Evolutionary conservation across 768 basidiomycete species (phyloP), one percentile per base, ranked within the genome.

Genomic region (Pleurotus giganteus): DNA sequence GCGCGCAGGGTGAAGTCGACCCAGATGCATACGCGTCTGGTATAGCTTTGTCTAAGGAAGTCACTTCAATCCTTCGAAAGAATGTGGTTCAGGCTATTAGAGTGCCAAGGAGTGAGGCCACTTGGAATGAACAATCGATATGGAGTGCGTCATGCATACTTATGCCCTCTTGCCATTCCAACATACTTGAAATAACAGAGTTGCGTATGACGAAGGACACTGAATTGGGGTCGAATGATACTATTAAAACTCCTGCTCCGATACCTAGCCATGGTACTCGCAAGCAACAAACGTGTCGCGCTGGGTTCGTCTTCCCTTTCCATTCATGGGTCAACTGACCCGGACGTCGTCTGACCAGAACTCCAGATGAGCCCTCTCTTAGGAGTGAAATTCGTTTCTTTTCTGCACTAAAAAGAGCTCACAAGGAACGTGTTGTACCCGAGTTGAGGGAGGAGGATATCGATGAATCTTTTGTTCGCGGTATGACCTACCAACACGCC

Each of bases 381-480:
- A 60, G 64, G 47, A 57, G 63, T 59, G 64, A 63, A 19, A 64
- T 73, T 63, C 58, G 76, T 65, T 77, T 82, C 69, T 91, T 83
- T 66, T 88, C 88, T 23, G 80, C 83, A 56, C 77, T 92, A 50
- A 90, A 86, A 71, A 83, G 73, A 62, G 88, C 82, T 13, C 83
- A 87, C 61, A 80, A 78, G 65, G 65, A 80, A 56, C 86, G 91
- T 57, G 68, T 70, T 19, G 53, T 87, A 31, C 90, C 91, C 0
- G 81, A 85, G 57, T 69, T 95, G 47, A 76, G 73, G 56, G 93
- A 95, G 66, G 79, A 80, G 49, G 93, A 97, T 63, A 57, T 96
- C n/a, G 88, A 89, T 57, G 94, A 96, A 71, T 73, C 77, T 19
- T 96, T 96, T 68, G 88, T 95, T 47, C 79, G 91, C 68, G 94